A percentile compares a stretch with the other conserved stretches of the same genome.
phyloP scores from a whole-genome alignment of 441 rosid genomes.

The Corymbia citriodora region DNA sequence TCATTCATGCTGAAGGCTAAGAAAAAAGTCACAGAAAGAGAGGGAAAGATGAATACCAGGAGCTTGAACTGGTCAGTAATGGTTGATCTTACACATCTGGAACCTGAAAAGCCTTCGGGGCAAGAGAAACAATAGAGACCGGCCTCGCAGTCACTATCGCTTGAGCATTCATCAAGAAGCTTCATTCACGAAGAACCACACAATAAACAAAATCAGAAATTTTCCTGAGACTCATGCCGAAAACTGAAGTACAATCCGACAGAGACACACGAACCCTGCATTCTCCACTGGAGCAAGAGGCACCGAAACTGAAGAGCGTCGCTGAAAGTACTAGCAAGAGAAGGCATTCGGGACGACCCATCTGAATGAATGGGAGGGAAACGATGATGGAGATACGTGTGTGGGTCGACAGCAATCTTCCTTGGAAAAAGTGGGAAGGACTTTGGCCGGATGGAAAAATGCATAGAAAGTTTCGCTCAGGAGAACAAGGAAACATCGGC shows the following conservation, averaged over 20 bases:
- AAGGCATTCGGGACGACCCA: neutral
- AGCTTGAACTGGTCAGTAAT: constrained; percentile 58
- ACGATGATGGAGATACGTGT: neutral
- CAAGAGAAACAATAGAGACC: constrained; percentile 68
- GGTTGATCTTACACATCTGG: constrained; percentile 57
- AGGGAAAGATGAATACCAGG: constrained; percentile 29
- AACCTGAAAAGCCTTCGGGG: constrained; percentile 31
- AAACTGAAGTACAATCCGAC: neutral
- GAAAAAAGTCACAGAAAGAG: neutral
- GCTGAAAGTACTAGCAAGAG: neutral
- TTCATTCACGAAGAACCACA: constrained; percentile 6
- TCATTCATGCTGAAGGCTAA: neutral
- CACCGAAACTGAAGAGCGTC: neutral
- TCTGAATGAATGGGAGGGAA: neutral
- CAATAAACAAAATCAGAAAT: neutral
- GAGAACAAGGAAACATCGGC: neutral
- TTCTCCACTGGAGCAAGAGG: constrained; percentile 26
- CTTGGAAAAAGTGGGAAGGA: neutral
- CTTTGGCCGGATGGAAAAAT: neutral
- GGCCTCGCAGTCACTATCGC: constrained; percentile 50
- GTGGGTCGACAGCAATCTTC: neutral
- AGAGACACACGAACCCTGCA: constrained; percentile 18
- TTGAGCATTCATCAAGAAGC: constrained; percentile 48
- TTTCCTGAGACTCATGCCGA: neutral
- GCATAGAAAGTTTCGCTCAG: neutral